Evolutionary conservation across 768 basidiomycete species (phyloP), one percentile per base, ranked within the genome.

Genomic region (Tricholoma flavovirens): DNA sequence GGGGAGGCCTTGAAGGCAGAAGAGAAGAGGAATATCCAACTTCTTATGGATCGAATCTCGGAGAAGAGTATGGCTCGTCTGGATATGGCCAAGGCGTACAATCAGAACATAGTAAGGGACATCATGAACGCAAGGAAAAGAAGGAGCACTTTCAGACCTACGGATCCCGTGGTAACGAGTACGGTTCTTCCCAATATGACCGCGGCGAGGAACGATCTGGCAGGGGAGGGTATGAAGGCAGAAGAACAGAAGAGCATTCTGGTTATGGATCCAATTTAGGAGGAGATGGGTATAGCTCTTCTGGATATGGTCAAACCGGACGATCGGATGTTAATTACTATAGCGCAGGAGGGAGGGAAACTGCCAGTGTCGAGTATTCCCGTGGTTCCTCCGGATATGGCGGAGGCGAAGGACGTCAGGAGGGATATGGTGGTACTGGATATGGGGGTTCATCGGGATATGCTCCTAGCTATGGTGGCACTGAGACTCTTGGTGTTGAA

Each of bases 401-500:
- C 29, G 60, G 61, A 29, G 60, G 66, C 35, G 63, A 64, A 26
- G 57, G 57, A 48, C 40, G 51, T 33, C 58, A 8, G 6, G 40
- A 64, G 53, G 63, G 64, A 29, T 70, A 68, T 14, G 60, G 62
- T 45, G 62, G 55, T 32, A n/a, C n/a, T n/a, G 42, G 42, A 10
- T 54, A 66, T 46, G 64, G 61, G 24, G 45, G 57, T 45, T 50
- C 57, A 17, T 59, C 59, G 22, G 48, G 52, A 15, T 53, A 56
- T 30, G 46, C 24, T 30, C 51, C 49, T 54, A 56, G 52, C 14
- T 51, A 50, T 32, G 50, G 57, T 14, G 45, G 22, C 24, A 58
- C 66, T 29, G 79, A 82, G 49, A 82, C 81, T 2, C 82, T 76
- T 64, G 80, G 80, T 3, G 78, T 74, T 6, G 81, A 81, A 61